Evolutionary conservation across 2,329 filamentous ascomycete species (phyloP).

Genomic region (Cladorrhinum sp.): DNA sequence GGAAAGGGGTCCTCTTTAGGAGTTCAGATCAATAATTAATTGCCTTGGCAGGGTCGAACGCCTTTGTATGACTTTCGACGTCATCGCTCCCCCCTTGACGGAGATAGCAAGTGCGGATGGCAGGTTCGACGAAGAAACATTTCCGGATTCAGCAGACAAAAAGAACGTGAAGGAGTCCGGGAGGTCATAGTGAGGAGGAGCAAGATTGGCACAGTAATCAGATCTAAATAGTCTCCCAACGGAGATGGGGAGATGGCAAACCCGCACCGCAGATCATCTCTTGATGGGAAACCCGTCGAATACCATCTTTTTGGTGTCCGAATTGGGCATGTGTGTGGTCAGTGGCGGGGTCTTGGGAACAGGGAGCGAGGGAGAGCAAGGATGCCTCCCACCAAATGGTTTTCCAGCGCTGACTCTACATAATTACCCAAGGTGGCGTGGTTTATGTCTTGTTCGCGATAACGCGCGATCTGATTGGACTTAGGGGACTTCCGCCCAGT

Average conservation of each 20-base stretch:
- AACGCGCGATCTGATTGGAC: background rate
- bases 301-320: background rate
- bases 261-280: background rate
- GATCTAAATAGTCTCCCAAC: background rate
- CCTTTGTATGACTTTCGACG: slow-evolving; percentile 7
- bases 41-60: slow-evolving; percentile 4
- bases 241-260: background rate
- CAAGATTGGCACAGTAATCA: too few species aligned
- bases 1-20: background rate
- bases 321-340: background rate
- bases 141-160: background rate
- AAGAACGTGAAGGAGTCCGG: background rate
- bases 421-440: background rate
- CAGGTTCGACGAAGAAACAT: background rate
- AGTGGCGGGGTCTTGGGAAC: background rate
- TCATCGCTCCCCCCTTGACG: background rate
- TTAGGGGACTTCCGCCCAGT: background rate
- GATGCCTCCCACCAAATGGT: background rate
- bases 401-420: background rate
- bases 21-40: background rate
- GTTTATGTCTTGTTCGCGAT: background rate
- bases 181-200: background rate
- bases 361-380: background rate
- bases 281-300: background rate
- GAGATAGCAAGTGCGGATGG: background rate